Percentiles rank a stretch among this genome's conserved stretches.
Evolutionary conservation across 139 green algal species (phyloP).

Genomic region (Coelastrella sp.): DNA sequence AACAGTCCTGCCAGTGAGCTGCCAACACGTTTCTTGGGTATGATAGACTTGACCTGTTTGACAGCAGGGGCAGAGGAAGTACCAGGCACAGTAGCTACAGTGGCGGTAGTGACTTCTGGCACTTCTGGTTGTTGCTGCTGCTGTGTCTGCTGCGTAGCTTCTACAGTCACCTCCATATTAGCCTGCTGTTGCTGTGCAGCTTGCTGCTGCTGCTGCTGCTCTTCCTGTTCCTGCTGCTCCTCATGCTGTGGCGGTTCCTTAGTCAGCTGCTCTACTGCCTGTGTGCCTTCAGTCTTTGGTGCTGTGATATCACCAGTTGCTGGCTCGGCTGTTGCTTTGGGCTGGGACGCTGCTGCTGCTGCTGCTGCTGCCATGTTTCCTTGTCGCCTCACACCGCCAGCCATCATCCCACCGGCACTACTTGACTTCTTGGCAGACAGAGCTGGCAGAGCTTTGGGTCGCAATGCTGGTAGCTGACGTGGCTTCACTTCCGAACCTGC

Average conservation of each 20-base stretch:
- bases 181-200: no score
- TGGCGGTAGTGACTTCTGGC: background rate
- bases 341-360: background rate
- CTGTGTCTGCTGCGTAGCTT: background rate
- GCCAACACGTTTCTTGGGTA: background rate
- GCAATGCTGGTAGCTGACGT: background rate
- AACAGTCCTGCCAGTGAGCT: conserved; percentile 32
- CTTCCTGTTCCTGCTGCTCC: background rate
- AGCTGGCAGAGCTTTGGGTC: background rate
- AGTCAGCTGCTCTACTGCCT: background rate
- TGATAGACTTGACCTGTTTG: background rate
- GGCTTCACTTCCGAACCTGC: background rate
- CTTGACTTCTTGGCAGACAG: background rate
- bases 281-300: background rate
- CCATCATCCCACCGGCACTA: background rate
- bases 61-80: background rate
- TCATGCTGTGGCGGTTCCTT: background rate
- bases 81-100: background rate
- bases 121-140: background rate
- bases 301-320: background rate
- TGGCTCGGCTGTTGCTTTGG: background rate
- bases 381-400: background rate
- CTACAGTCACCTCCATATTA: no score
- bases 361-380: conserved; percentile 2
- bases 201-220: background rate